phyloP scores from a whole-genome alignment of 2,329 filamentous ascomycete genomes.

The Aaosphaeria pasadenensis region DNA sequence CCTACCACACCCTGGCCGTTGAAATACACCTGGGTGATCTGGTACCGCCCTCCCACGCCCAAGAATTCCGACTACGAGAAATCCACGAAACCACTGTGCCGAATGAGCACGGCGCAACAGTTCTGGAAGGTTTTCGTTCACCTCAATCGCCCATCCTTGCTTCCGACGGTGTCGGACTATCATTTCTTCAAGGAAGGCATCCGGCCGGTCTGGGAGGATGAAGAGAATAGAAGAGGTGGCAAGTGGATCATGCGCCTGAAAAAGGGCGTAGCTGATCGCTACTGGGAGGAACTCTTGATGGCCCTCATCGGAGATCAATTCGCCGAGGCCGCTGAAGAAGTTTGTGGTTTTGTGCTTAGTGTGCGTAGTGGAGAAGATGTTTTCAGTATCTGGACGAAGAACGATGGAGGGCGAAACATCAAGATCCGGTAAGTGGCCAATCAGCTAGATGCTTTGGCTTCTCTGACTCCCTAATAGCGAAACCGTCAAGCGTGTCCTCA shows the following conservation, averaged over 20 bases:
- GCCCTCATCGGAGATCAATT: constrained; percentile 94
- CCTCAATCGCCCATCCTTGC: constrained; percentile 79
- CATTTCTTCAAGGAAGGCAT: constrained; percentile 98
- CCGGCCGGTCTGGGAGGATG: constrained; percentile 96
- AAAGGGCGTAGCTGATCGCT: constrained; percentile 94
- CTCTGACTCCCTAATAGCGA: constrained; percentile 53
- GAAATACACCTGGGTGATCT: constrained; percentile 90
- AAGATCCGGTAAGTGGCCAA: constrained; percentile 75
- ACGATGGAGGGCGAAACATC: constrained; percentile 87
- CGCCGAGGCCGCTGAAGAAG: constrained; percentile 84
- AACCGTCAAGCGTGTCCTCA: constrained; percentile 86
- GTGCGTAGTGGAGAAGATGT: constrained; percentile 96
- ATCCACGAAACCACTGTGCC: constrained; percentile 82
- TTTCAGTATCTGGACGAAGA: constrained; percentile 95
- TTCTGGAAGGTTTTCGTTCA: constrained; percentile 90
- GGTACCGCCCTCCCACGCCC: constrained; percentile 93
- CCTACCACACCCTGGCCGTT: constrained; percentile 51
- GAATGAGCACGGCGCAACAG: constrained; percentile 78
- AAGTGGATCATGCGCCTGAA: constrained; percentile 98
- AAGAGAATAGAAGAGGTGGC: constrained; percentile 91
- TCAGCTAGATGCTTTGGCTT: too few species aligned
- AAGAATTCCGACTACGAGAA: constrained; percentile 99
- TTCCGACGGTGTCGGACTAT: constrained; percentile 94
- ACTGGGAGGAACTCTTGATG: constrained; percentile 92
- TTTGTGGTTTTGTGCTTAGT: constrained; percentile 92